Conservation (phyloP, 2,329 filamentous ascomycete genomes). For the Penicillium sp. region DNA sequence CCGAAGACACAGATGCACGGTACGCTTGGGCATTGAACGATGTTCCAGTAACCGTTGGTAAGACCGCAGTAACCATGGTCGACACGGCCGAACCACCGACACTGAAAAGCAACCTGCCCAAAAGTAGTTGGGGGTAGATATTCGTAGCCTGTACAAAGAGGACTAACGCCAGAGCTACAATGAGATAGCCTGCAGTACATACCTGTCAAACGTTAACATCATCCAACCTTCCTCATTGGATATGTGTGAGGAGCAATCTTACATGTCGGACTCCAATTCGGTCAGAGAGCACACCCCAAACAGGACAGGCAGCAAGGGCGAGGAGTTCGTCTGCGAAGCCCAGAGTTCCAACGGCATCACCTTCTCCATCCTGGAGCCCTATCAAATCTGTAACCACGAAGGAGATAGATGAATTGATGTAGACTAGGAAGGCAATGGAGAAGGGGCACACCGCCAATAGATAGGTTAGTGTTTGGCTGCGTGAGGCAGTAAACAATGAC, state of each 20-base stretch:
- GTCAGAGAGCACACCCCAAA: conserved; percentile 52
- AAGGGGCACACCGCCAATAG: conserved; percentile 63
- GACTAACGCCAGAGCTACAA: conserved; percentile 75
- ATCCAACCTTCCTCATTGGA: not conserved
- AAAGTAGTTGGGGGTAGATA: conserved; percentile 82
- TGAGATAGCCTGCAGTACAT: conserved; percentile 71
- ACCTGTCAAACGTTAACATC: conserved; percentile 36
- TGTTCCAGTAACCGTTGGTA: conserved; percentile 66
- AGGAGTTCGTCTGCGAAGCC: conserved; percentile 53
- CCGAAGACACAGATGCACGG: conserved; percentile 57
- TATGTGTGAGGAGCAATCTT: conserved; percentile 20
- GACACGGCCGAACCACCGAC: conserved; percentile 89
- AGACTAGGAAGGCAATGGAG: conserved; percentile 65
- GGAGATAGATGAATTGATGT: conserved; percentile 63
- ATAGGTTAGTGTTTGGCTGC: conserved; percentile 59
- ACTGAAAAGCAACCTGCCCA: conserved; percentile 84
- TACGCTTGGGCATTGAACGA: conserved; percentile 43
- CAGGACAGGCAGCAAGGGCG: conserved; percentile 49
- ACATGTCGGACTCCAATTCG: conserved; percentile 50
- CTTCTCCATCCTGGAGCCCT: conserved; percentile 55
- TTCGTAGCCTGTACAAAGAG: conserved; percentile 82
- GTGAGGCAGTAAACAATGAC: conserved; percentile 56
- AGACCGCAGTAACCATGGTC: conserved; percentile 95
- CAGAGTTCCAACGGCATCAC: conserved; percentile 59
- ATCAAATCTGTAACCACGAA: conserved; percentile 66